Evolutionary conservation across 768 basidiomycete species (phyloP).

Genomic region (Gloeophyllum trabeum): DNA sequence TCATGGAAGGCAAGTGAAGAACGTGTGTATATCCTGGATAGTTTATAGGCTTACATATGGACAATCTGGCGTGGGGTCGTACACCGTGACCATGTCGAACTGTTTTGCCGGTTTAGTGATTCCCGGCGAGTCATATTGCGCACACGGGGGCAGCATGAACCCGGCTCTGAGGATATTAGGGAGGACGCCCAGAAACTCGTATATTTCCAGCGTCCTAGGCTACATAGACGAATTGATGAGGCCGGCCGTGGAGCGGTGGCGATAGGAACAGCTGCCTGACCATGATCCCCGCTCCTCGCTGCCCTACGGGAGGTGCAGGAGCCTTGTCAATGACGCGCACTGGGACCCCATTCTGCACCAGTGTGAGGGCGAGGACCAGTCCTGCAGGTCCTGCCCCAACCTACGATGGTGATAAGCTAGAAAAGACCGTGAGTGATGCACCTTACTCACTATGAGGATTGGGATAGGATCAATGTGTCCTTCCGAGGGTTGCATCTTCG

Average conservation of each 20-base stretch:
- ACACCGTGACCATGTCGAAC: not conserved
- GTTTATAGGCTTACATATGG: not conserved
- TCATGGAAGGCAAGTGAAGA: too few species aligned
- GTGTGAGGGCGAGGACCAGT: not conserved
- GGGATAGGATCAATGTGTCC: too few species aligned
- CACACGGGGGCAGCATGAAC: not conserved
- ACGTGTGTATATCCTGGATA: too few species aligned
- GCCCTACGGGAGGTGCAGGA: not conserved
- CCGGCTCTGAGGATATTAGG: constrained; percentile 2
- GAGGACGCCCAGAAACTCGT: constrained; percentile 16
- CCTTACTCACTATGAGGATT: too few species aligned
- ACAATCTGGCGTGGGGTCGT: not conserved
- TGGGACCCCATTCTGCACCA: not conserved
- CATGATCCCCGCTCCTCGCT: constrained; percentile 4
- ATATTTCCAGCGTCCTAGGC: constrained; percentile 19
- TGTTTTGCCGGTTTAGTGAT: not conserved
- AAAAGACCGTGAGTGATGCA: too few species aligned
- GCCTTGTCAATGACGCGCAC: not conserved
- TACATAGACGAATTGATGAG: constrained; percentile 3
- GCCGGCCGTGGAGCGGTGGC: not conserved
- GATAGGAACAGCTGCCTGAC: constrained; percentile 1
- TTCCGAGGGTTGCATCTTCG: too few species aligned
- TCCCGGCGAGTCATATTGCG: not conserved
- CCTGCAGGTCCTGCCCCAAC: not conserved
- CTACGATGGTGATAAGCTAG: not conserved